phyloP scores from a whole-genome alignment of 2,329 filamentous ascomycete genomes.

The Raffaelea deltoideospora region DNA sequence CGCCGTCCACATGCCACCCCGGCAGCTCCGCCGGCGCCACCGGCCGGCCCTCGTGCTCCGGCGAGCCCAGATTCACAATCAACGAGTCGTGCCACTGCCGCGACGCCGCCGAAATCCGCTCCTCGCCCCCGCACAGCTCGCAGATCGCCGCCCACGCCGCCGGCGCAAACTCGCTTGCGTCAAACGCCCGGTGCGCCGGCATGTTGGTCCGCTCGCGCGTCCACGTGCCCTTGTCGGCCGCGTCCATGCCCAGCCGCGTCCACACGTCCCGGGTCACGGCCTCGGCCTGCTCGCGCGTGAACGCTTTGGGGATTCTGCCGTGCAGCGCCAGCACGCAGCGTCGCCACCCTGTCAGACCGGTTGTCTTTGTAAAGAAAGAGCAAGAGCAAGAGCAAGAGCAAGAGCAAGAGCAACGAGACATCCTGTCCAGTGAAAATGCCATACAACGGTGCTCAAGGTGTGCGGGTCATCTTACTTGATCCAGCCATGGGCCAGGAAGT shows the following conservation, averaged over 20 bases:
- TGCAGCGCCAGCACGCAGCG: too few species aligned
- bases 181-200: constrained; percentile 41
- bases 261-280: constrained; percentile 32
- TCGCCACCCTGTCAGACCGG: too few species aligned
- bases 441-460: too few species aligned
- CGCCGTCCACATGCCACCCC: constrained; percentile 55
- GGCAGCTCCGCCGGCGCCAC: constrained; percentile 35
- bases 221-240: constrained; percentile 51
- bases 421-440: too few species aligned
- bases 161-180: constrained; percentile 41
- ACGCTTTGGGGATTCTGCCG: constrained; percentile 17
- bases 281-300: constrained; percentile 22
- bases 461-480: constrained; percentile 20
- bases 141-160: constrained; percentile 52
- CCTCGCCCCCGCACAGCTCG: constrained; percentile 49
- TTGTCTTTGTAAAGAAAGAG: not conserved
- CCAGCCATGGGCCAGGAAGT: constrained; percentile 25
- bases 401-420: not conserved
- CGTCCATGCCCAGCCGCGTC: constrained; percentile 50
- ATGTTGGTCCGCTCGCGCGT: constrained; percentile 46
- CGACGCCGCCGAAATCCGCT: constrained; percentile 29
- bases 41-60: constrained; percentile 32
- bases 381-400: not conserved
- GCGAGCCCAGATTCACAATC: constrained; percentile 53
- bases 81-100: constrained; percentile 51